These are phyloP conservation scores for Penicillium corylophilum DNA, from an alignment of 2,329 filamentous ascomycete genomes.

Conservation along the genomic window DNA sequence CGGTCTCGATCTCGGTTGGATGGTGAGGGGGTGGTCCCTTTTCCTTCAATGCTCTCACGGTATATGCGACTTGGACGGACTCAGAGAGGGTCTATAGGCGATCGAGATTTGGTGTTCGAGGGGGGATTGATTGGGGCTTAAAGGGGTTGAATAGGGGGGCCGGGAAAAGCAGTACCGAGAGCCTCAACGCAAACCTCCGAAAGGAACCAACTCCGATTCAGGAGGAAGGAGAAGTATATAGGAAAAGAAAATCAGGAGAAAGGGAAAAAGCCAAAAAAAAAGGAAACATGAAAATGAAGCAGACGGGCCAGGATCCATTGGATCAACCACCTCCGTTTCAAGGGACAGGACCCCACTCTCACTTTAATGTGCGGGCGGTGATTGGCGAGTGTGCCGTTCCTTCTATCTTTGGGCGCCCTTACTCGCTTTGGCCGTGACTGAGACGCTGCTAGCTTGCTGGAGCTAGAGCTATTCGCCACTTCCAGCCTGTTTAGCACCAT, in stretches of 20 bases:
- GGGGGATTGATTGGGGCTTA: neutral
- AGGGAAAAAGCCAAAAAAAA: neutral
- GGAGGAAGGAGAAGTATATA: neutral
- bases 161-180: neutral
- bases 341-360: too few relatives aligned
- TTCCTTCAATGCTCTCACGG: neutral
- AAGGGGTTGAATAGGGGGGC: neutral
- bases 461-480: neutral
- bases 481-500: too few relatives aligned
- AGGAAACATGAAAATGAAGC: conserved; percentile 7
- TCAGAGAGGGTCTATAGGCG: neutral
- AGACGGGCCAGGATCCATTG: too few relatives aligned
- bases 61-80: neutral
- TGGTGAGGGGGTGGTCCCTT: neutral
- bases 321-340: too few relatives aligned
- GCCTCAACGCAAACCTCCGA: neutral
- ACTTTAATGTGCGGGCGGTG: too few relatives aligned
- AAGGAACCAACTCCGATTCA: neutral
- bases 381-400: too few relatives aligned
- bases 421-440: too few relatives aligned
- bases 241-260: neutral
- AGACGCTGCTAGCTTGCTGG: too few relatives aligned
- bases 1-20: too few relatives aligned
- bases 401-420: too few relatives aligned
- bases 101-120: neutral